These are phyloP conservation scores for Zoysia pacifica DNA, from an alignment of 176 grass and related monocot species.

Conservation along the genomic window DNA sequence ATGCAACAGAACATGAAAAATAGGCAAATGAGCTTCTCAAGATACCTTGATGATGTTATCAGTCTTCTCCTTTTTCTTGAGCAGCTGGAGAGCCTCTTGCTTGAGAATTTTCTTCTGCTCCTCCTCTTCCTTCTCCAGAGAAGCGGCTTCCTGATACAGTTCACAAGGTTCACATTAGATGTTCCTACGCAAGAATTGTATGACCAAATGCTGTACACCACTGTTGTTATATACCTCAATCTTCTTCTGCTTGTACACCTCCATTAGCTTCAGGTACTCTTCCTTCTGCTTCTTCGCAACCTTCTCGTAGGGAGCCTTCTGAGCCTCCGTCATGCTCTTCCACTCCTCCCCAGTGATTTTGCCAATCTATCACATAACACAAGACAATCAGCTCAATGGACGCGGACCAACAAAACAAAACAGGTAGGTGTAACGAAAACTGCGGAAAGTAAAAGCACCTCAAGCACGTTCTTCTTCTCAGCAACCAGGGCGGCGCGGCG, in stretches of 20 bases:
- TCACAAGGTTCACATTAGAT: not conserved
- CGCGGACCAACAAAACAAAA: not conserved
- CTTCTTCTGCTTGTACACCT: constrained; percentile 69
- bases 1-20: too few species aligned
- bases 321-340: constrained; percentile 65
- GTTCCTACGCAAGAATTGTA: too few species aligned
- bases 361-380: constrained; percentile 47
- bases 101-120: constrained; percentile 78
- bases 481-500: constrained; percentile 43
- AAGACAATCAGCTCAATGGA: not conserved
- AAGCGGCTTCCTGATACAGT: constrained; percentile 48
- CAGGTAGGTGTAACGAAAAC: too few species aligned
- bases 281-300: constrained; percentile 66
- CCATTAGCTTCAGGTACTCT: constrained; percentile 63
- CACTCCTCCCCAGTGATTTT: constrained; percentile 83
- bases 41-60: constrained; percentile 89
- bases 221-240: constrained; percentile 39
- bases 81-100: constrained; percentile 78
- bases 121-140: constrained; percentile 68
- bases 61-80: constrained; percentile 87
- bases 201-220: not conserved
- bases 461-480: constrained; percentile 65
- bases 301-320: constrained; percentile 65
- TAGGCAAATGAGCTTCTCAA: not conserved
- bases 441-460: constrained; percentile 34